Evolutionary conservation across 2,329 filamentous ascomycete genomes (phyloP).

Genomic region (Colletotrichum endophyticum): DNA sequence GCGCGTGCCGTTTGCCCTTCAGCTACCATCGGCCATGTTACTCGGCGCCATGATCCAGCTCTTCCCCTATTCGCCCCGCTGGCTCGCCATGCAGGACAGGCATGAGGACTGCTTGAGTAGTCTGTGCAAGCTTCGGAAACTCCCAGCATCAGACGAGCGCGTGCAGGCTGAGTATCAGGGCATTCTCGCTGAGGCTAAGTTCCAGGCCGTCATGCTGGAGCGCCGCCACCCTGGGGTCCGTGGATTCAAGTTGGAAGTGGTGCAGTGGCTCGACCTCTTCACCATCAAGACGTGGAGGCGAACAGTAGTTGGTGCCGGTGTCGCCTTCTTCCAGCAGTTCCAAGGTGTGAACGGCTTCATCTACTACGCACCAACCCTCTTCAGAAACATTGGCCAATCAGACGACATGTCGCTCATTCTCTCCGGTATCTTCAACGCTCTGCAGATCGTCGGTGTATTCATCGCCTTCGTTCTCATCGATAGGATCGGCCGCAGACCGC

Average conservation of each 20-base stretch:
- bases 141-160: constrained; percentile 45
- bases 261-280: constrained; percentile 53
- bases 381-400: constrained; percentile 29
- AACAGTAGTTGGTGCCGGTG: constrained; percentile 40
- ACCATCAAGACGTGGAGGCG: constrained; percentile 45
- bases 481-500: constrained; percentile 38
- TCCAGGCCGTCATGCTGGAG: constrained; percentile 44
- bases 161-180: constrained; percentile 53
- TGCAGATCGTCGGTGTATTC: constrained; percentile 33
- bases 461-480: constrained; percentile 43
- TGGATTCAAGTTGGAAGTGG: constrained; percentile 47
- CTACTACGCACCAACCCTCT: constrained; percentile 32
- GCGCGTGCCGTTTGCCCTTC: constrained; percentile 51
- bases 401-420: constrained; percentile 34
- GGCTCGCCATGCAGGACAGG: constrained; percentile 43
- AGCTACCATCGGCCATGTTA: constrained; percentile 44
- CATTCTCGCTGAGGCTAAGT: constrained; percentile 52
- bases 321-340: constrained; percentile 27
- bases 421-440: constrained; percentile 38
- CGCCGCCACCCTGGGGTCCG: constrained; percentile 38
- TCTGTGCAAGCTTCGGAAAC: constrained; percentile 41
- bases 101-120: constrained; percentile 41
- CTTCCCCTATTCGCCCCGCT: constrained; percentile 50
- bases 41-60: constrained; percentile 45
- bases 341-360: constrained; percentile 17